Percentiles rank a stretch among this genome's conserved stretches.
phyloP scores from a whole-genome alignment of 768 basidiomycete genomes.

The Russula sp. region DNA sequence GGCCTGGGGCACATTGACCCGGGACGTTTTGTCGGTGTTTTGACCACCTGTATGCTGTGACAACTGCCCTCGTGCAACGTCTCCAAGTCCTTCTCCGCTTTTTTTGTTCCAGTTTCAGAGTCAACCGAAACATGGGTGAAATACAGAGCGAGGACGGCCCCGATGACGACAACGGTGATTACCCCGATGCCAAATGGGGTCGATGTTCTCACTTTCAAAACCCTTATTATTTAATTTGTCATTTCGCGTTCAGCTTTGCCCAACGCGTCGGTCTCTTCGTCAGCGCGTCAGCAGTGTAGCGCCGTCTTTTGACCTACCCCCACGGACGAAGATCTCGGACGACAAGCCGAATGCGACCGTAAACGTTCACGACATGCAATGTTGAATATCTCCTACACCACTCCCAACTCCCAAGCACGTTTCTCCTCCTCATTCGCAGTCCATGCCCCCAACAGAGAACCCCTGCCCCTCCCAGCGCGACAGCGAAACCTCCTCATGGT shows the following conservation, averaged over 20 bases:
- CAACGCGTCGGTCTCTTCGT: conserved; percentile 69
- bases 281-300: conserved; percentile 44
- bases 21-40: no score
- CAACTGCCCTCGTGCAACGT: conserved; percentile 42
- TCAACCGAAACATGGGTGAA: conserved; percentile 54
- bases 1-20: no score
- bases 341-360: no score
- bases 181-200: conserved; percentile 41
- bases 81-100: conserved; percentile 73
- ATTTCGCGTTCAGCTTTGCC: conserved; percentile 70
- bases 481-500: conserved; percentile 49
- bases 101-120: conserved; percentile 60
- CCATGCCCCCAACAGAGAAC: conserved; percentile 36
- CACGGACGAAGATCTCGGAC: no score
- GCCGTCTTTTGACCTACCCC: conserved; percentile 36
- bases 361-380: no score
- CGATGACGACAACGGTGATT: conserved; percentile 46
- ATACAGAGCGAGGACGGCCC: conserved; percentile 43
- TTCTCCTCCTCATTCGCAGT: conserved; percentile 61
- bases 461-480: conserved; percentile 61
- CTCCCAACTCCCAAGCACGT: conserved; percentile 43
- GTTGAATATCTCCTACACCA: no score
- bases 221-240: conserved; percentile 68
- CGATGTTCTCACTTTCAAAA: conserved; percentile 58
- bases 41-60: conserved; percentile 44